phyloP scores from a whole-genome alignment of 2,329 filamentous ascomycete genomes.

The Diplodia scrobiculata region DNA sequence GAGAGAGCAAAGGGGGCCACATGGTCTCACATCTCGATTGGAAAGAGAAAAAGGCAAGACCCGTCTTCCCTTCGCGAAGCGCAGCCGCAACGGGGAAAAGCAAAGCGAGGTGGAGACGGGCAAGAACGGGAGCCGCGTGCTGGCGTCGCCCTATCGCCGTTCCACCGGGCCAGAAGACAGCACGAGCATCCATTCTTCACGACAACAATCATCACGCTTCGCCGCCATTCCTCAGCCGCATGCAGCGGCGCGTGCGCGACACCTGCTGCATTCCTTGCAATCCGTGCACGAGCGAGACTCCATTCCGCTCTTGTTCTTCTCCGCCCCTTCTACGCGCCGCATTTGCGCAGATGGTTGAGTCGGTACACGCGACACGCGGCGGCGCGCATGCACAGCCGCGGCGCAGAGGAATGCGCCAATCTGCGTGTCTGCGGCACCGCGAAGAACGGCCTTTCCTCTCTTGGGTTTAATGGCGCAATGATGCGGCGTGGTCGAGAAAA shows the following conservation, averaged over 20 bases:
- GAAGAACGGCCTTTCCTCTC: neutral
- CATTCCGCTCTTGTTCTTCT: neutral
- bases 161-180: neutral
- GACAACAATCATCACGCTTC: neutral
- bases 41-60: neutral
- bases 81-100: neutral
- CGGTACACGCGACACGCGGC: neutral
- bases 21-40: neutral
- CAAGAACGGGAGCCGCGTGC: neutral
- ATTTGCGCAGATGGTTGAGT: neutral
- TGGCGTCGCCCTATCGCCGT: slow-evolving; percentile 1
- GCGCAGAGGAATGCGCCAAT: neutral
- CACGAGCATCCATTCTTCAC: slow-evolving; percentile 9
- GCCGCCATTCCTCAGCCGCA: slow-evolving; percentile 14
- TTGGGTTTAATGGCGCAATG: neutral
- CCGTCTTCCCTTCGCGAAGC: neutral
- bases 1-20: neutral
- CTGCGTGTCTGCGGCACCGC: neutral
- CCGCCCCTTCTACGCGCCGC: slow-evolving; percentile 1
- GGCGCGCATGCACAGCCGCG: neutral
- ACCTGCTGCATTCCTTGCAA: neutral
- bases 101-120: neutral
- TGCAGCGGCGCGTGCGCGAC: neutral
- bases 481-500: neutral
- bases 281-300: neutral